phyloP scores from a whole-genome alignment of 805 yeast genomes.

The Nakazawaea molendinolei region DNA sequence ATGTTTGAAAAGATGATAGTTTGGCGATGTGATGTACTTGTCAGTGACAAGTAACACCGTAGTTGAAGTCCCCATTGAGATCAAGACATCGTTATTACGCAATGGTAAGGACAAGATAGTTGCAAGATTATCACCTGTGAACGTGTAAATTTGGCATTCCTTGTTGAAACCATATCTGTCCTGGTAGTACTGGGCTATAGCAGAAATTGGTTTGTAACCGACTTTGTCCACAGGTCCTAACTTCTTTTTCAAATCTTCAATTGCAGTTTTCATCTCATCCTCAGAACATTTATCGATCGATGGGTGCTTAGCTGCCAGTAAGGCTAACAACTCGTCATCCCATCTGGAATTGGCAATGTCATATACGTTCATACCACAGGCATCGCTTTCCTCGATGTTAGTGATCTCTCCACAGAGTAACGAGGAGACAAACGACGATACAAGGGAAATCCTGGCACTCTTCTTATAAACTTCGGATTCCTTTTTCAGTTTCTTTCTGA shows the following conservation, averaged over 20 bases:
- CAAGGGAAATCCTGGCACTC: slow-evolving; percentile 62
- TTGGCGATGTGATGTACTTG: slow-evolving; percentile 68
- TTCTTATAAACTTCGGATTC: slow-evolving; percentile 44
- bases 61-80: slow-evolving; percentile 89
- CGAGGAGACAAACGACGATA: slow-evolving; percentile 73
- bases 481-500: slow-evolving; percentile 59
- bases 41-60: slow-evolving; percentile 80
- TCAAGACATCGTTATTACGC: slow-evolving; percentile 64
- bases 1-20: slow-evolving; percentile 80
- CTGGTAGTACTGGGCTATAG: slow-evolving; percentile 53
- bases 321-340: slow-evolving; percentile 47
- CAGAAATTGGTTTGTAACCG: slow-evolving; percentile 42
- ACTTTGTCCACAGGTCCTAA: slow-evolving; percentile 44
- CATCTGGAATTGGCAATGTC: slow-evolving; percentile 55
- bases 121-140: slow-evolving; percentile 90
- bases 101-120: slow-evolving; percentile 81
- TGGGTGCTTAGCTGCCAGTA: slow-evolving; percentile 46
- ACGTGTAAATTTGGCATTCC: slow-evolving; percentile 59
- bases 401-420: slow-evolving; percentile 60
- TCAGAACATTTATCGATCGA: slow-evolving; percentile 30
- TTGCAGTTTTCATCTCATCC: slow-evolving; percentile 21
- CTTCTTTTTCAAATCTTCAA: slow-evolving; percentile 38
- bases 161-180: slow-evolving; percentile 55
- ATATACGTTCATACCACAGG: slow-evolving; percentile 89
- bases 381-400: slow-evolving; percentile 75